phyloP scores from a whole-genome alignment of 768 basidiomycete genomes.

The Clathrus columnatus region DNA sequence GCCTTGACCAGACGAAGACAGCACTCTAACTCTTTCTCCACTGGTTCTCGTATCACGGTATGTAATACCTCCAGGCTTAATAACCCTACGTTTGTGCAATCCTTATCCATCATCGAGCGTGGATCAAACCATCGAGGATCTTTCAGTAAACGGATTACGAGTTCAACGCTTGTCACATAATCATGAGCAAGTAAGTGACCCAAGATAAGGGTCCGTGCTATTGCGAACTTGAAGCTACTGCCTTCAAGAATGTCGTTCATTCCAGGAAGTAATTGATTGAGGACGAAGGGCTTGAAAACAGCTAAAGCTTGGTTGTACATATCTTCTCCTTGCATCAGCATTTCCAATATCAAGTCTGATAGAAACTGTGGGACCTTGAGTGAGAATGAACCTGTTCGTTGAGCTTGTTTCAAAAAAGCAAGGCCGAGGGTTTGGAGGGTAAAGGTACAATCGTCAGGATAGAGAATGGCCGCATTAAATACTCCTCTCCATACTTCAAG shows the following conservation, averaged over 20 bases:
- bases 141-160: not conserved
- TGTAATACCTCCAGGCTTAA: constrained; percentile 4
- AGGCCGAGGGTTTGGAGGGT: not conserved
- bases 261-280: not conserved
- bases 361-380: not conserved
- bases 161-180: not conserved
- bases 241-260: not conserved
- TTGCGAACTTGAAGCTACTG: constrained; percentile 1
- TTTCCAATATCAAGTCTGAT: not conserved
- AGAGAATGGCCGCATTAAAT: not conserved
- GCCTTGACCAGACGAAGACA: constrained; percentile 35
- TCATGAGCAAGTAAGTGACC: not conserved
- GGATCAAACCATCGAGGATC: constrained; percentile 5
- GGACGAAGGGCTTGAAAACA: constrained; percentile 2
- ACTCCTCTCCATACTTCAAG: not conserved
- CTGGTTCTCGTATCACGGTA: not conserved
- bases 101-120: not conserved
- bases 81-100: not conserved
- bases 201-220: not conserved
- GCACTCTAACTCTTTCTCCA: constrained; percentile 26
- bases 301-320: not conserved
- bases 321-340: constrained; percentile 6
- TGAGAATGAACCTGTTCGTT: not conserved
- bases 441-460: not conserved
- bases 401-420: not conserved